These are phyloP conservation scores for Termitomyces sp. DNA, from an alignment of 1,284 basidiomycete species.

Conservation along the genomic window DNA sequence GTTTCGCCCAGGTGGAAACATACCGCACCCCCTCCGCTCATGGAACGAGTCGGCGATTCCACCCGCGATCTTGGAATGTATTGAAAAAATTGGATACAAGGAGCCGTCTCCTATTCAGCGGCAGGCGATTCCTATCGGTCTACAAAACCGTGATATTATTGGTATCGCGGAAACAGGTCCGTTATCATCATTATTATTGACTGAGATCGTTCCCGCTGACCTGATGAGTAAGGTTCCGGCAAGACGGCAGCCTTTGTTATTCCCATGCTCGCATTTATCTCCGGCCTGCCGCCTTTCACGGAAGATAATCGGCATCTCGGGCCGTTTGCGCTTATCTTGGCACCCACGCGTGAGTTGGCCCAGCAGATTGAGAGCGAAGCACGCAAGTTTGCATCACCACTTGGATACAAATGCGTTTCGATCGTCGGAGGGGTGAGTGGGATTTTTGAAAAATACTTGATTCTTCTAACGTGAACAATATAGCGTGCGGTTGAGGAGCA, in stretches of 20 bases:
- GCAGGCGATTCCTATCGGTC: constrained; percentile 95
- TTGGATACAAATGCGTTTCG: constrained; percentile 91
- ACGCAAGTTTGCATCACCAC: constrained; percentile 81
- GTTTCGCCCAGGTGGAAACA: constrained; percentile 82
- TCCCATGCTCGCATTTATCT: constrained; percentile 95
- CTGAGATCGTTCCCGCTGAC: constrained; percentile 11
- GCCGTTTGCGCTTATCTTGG: constrained; percentile 90
- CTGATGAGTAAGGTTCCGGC: constrained; percentile 73
- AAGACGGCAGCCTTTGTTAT: constrained; percentile 99
- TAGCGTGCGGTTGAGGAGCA: constrained; percentile 92
- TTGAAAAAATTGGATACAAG: constrained; percentile 91
- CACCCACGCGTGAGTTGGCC: constrained; percentile 95
- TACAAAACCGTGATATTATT: constrained; percentile 95
- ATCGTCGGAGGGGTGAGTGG: constrained; percentile 90
- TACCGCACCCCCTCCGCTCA: constrained; percentile 87
- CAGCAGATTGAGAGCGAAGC: constrained; percentile 96
- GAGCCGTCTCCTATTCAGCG: constrained; percentile 96
- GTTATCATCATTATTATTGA: not conserved
- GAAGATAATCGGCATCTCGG: constrained; percentile 93
- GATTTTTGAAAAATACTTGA: not conserved
- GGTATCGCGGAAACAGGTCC: constrained; percentile 95
- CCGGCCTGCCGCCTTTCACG: constrained; percentile 74
- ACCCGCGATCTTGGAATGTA: constrained; percentile 70
- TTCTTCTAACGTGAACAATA: constrained; percentile 1
- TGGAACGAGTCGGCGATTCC: constrained; percentile 92